These are phyloP conservation scores for Phialocephala sp. DNA, from an alignment of 2,329 filamentous ascomycete species.

Conservation along the genomic window DNA sequence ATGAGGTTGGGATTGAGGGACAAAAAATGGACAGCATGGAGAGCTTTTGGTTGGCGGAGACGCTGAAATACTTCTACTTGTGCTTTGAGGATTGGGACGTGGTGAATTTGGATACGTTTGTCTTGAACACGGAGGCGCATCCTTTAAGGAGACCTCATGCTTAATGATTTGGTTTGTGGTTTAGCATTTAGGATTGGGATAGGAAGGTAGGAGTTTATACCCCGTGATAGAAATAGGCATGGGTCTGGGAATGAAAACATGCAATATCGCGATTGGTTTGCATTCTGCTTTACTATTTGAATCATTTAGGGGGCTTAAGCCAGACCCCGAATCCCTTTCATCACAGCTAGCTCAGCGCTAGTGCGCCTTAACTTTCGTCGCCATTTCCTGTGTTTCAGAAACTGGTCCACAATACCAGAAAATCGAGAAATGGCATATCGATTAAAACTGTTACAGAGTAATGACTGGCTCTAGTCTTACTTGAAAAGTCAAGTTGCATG, in stretches of 20 bases:
- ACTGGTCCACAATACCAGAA: too few relatives aligned
- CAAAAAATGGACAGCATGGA: constrained; percentile 60
- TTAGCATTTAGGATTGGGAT: neutral
- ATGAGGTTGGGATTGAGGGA: constrained; percentile 15
- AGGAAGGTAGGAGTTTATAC: neutral
- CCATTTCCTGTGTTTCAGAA: too few relatives aligned
- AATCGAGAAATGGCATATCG: too few relatives aligned
- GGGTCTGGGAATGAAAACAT: neutral
- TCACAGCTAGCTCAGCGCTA: too few relatives aligned
- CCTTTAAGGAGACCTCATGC: constrained; percentile 36
- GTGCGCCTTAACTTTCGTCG: too few relatives aligned
- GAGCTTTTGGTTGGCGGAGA: constrained; percentile 67
- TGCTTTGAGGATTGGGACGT: constrained; percentile 54
- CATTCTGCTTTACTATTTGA: too few relatives aligned
- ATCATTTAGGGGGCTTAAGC: too few relatives aligned
- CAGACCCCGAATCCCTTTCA: too few relatives aligned
- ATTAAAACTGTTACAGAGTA: too few relatives aligned
- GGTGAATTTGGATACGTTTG: constrained; percentile 66
- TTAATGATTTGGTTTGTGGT: neutral
- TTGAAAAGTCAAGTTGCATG: too few relatives aligned
- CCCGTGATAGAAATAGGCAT: neutral
- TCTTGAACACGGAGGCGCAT: constrained; percentile 49
- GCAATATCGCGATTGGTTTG: too few relatives aligned
- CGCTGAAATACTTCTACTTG: constrained; percentile 68
- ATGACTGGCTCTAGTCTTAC: too few relatives aligned